These are phyloP conservation scores for Dendrobium huoshanense DNA, from an alignment of 106 monocot species.

Conservation along the genomic window DNA sequence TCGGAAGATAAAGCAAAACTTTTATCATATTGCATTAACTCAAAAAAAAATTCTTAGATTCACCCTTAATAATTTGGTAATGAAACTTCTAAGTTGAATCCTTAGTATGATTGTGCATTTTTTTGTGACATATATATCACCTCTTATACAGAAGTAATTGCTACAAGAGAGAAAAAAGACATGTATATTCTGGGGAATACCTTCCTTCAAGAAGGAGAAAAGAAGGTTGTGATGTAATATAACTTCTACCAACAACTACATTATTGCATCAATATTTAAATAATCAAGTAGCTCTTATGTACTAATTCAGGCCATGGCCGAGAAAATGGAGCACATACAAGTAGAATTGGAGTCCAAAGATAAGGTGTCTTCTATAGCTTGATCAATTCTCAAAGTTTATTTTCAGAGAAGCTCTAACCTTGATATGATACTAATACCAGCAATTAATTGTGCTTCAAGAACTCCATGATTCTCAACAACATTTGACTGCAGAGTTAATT, in stretches of 20 bases:
- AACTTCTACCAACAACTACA: neutral
- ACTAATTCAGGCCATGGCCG: constrained; percentile 54
- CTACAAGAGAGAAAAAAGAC: constrained; percentile 84
- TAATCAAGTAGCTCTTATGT: neutral
- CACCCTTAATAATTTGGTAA: too few relatives aligned
- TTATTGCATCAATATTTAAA: neutral
- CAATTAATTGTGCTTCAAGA: constrained; percentile 65
- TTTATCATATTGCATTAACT: too few relatives aligned
- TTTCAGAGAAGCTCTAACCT: constrained; percentile 7
- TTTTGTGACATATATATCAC: neutral
- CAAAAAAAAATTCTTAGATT: too few relatives aligned
- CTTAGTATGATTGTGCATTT: neutral
- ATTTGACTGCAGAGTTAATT: constrained; percentile 40
- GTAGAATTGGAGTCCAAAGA: constrained; percentile 70
- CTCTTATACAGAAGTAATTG: constrained; percentile 46
- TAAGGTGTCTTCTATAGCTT: constrained; percentile 43
- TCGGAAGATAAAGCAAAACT: too few relatives aligned
- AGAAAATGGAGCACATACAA: constrained; percentile 65
- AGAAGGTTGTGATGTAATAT: constrained; percentile 47
- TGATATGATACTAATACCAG: constrained; percentile 21
- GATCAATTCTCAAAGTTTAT: neutral
- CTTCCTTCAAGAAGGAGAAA: constrained; percentile 71
- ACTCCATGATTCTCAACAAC: constrained; percentile 53
- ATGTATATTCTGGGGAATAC: constrained; percentile 60
- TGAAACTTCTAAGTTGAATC: too few relatives aligned